These are phyloP conservation scores for Paracoccidioides lutzii DNA, from an alignment of 2,329 filamentous ascomycete species.

Conservation along the genomic window DNA sequence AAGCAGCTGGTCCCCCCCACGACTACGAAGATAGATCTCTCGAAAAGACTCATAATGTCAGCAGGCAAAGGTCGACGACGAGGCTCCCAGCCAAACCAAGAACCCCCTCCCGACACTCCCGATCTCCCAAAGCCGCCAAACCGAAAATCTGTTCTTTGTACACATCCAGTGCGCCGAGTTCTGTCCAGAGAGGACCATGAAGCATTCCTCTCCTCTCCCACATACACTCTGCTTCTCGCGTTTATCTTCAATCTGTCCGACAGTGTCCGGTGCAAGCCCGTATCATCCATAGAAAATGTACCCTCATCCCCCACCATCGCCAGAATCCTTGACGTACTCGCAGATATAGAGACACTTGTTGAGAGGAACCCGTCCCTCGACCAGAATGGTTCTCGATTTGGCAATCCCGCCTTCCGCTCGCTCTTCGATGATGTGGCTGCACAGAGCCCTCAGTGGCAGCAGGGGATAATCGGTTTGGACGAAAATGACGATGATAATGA, in stretches of 20 bases:
- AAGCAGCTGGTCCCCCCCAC: constrained; percentile 5
- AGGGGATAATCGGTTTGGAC: constrained; percentile 27
- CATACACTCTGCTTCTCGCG: constrained; percentile 61
- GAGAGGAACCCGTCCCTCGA: constrained; percentile 65
- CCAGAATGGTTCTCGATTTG: constrained; percentile 79
- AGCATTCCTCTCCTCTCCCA: constrained; percentile 63
- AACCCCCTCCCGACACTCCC: constrained; percentile 63
- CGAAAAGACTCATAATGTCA: constrained; percentile 27
- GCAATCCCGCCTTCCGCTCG: constrained; percentile 78
- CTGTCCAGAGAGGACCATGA: constrained; percentile 69
- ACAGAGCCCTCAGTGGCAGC: constrained; percentile 31
- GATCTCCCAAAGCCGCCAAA: constrained; percentile 55
- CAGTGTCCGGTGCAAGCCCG: constrained; percentile 57
- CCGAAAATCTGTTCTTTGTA: constrained; percentile 47
- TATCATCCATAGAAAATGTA: constrained; percentile 44
- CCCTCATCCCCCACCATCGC: constrained; percentile 46
- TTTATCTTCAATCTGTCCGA: constrained; percentile 84
- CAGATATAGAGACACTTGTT: constrained; percentile 55
- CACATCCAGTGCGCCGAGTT: constrained; percentile 62
- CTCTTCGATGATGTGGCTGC: constrained; percentile 49
- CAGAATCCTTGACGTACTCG: constrained; percentile 56
- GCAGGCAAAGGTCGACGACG: constrained; percentile 22
- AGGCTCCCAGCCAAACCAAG: constrained; percentile 16
- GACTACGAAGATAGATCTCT: constrained; percentile 22
- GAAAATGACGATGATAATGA: neutral